Evolutionary conservation across 139 green algal genomes (phyloP).

Genomic region (Chlamydomonas applanata): DNA sequence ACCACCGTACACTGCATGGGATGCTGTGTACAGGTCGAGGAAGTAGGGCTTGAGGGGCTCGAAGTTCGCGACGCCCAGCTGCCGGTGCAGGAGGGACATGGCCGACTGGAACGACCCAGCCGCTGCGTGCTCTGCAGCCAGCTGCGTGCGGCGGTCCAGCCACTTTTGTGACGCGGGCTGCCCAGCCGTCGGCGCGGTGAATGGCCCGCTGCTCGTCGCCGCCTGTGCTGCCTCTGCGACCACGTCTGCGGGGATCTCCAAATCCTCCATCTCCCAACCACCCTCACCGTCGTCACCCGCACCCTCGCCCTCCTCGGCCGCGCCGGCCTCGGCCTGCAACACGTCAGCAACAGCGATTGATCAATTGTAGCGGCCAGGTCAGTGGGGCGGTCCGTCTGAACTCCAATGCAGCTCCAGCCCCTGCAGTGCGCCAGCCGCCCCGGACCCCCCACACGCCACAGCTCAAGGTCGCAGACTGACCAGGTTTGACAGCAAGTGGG

Average conservation of each 20-base stretch:
- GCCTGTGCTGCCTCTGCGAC: slow-evolving; percentile 32
- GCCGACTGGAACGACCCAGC: slow-evolving; percentile 86
- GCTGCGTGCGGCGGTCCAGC: slow-evolving; percentile 71
- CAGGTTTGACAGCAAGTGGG: no score
- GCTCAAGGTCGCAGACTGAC: no score
- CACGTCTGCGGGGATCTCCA: slow-evolving; percentile 78
- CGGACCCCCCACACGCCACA: no score
- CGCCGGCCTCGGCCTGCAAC: slow-evolving; percentile 40
- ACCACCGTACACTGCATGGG: slow-evolving; percentile 64
- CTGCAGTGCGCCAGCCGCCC: no score
- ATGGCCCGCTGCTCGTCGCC: slow-evolving; percentile 46
- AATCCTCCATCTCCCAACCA: slow-evolving; percentile 95
- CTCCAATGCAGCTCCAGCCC: not conserved
- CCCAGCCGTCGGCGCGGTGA: slow-evolving; percentile 70
- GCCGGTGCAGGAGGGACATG: slow-evolving; percentile 91
- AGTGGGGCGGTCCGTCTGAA: no score
- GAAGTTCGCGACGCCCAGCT: slow-evolving; percentile 91
- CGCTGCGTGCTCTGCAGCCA: slow-evolving; percentile 74
- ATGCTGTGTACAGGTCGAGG: slow-evolving; percentile 77
- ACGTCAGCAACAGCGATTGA: no score
- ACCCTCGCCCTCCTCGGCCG: slow-evolving; percentile 46
- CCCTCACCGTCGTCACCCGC: slow-evolving; percentile 62
- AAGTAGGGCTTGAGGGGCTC: slow-evolving; percentile 85
- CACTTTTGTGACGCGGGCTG: slow-evolving; percentile 76
- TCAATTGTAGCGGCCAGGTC: no score